phyloP scores from a whole-genome alignment of 495 filamentous ascomycete genomes.

The Daldinia decipiens region DNA sequence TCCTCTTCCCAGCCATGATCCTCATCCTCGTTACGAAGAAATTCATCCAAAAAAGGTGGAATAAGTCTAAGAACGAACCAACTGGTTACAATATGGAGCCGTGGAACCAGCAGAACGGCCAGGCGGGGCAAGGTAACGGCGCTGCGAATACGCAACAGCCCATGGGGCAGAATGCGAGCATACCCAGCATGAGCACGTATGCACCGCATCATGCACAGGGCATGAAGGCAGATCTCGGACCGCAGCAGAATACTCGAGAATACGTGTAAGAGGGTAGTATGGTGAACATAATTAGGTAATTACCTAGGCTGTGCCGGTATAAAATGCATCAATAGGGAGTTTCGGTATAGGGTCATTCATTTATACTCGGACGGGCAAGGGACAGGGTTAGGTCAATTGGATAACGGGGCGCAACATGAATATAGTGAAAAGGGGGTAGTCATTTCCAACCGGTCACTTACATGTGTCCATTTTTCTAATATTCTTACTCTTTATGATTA shows the following conservation, averaged over 20 bases:
- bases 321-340: slow-evolving; percentile 20
- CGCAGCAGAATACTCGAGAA: slow-evolving; percentile 24
- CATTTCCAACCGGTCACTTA: not conserved
- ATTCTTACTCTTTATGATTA: too few relatives aligned
- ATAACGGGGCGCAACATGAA: not conserved
- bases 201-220: slow-evolving; percentile 24
- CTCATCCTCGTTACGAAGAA: slow-evolving; percentile 38
- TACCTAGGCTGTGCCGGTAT: slow-evolving; percentile 1
- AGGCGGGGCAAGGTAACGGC: not conserved
- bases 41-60: slow-evolving; percentile 30
- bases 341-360: not conserved
- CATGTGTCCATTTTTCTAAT: too few relatives aligned
- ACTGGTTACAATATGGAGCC: slow-evolving; percentile 43
- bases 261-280: slow-evolving; percentile 20
- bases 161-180: slow-evolving; percentile 30
- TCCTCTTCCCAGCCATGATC: slow-evolving; percentile 44
- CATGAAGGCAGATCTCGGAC: slow-evolving; percentile 16
- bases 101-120: slow-evolving; percentile 32
- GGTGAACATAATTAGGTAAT: slow-evolving; percentile 2
- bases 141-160: not conserved
- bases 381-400: not conserved
- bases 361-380: not conserved
- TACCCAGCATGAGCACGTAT: slow-evolving; percentile 27
- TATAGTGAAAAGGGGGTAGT: not conserved
- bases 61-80: slow-evolving; percentile 31